Conservation (phyloP, 805 yeast genomes). For the Torulaspora delbrueckii region DNA sequence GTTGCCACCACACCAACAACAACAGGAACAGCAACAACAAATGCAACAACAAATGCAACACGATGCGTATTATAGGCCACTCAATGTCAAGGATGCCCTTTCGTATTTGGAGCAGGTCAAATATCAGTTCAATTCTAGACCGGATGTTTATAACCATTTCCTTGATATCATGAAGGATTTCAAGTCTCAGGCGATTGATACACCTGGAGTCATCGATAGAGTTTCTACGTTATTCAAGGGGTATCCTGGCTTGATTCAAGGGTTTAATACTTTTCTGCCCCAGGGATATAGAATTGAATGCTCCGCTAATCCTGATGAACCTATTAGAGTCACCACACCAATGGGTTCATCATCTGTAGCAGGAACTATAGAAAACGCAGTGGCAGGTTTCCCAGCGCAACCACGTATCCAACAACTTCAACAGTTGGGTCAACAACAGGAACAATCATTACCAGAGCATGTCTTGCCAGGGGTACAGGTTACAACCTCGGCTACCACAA, state of each 20-base stretch:
- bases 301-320: slow-evolving; percentile 81
- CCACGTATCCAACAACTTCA: slow-evolving; percentile 1
- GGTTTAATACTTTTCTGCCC: slow-evolving; percentile 95
- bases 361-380: slow-evolving; percentile 29
- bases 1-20: slow-evolving; percentile 18
- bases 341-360: slow-evolving; percentile 67
- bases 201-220: slow-evolving; percentile 97
- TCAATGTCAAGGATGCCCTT: slow-evolving; percentile 93
- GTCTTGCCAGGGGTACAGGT: background rate
- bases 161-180: slow-evolving; percentile 98
- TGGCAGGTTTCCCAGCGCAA: slow-evolving; percentile 2
- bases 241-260: slow-evolving; percentile 90
- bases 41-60: slow-evolving; percentile 9
- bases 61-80: slow-evolving; percentile 55
- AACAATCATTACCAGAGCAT: background rate
- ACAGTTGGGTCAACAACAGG: slow-evolving; percentile 44
- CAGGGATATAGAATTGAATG: slow-evolving; percentile 95
- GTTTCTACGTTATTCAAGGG: slow-evolving; percentile 89
- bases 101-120: slow-evolving; percentile 95
- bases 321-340: slow-evolving; percentile 93
- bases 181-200: slow-evolving; percentile 91
- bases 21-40: slow-evolving; percentile 16
- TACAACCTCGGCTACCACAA: background rate
- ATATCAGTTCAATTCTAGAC: slow-evolving; percentile 83
- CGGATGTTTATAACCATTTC: slow-evolving; percentile 93